Base-by-base conservation (phyloP, 768 basidiomycete genomes). In the Dictyophora rubrovolvata region DNA sequence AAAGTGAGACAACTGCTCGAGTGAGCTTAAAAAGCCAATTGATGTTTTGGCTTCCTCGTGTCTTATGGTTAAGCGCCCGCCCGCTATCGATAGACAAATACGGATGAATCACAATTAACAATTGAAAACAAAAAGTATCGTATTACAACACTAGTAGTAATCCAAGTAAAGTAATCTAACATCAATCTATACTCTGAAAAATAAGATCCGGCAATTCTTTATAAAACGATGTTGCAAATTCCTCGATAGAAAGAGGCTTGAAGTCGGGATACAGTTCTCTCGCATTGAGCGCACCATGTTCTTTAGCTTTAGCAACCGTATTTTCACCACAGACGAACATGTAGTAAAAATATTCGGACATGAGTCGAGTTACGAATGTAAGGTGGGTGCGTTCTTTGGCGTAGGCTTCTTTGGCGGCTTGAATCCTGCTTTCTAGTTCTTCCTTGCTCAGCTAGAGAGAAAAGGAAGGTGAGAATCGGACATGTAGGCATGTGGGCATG, bases 201-300 rank as follows among this genome's bases (percentile, higher is more conserved):
- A 42, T 4, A 12, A 42, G 12, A n/a, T 42, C 42, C 4, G 42
- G 42, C 2, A 42, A 12, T n/a, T 42, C 42, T 9, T 42, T 42
- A 56, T 67, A 70, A 36, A 65, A 67, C 17, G 62, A 59, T 61
- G 59, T 62, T 42, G 69, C 66, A 37, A 60, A 65, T 21, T 70
- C 68, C 55, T 63, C 68, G 5, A 69, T 22, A 11, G 48, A 42
- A 2, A 48, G 54, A 23, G 60, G 37, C 11, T 54, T 50, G 36
- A 70, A 37, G 48, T 71, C 69, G 0, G 69, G 67, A 59, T 72
- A 71, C 22, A 72, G 59, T 63, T 68, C 67, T 16, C 61, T 60
- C 14, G 67, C 68, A 53, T 72, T 65, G n/a, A 71, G 57, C 16
- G 67, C 66, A 1, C 70, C 69, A 0, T 65, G 61, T 16, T 63